Conservation (phyloP, 805 yeast species). For the Pichia sporocuriosa region DNA sequence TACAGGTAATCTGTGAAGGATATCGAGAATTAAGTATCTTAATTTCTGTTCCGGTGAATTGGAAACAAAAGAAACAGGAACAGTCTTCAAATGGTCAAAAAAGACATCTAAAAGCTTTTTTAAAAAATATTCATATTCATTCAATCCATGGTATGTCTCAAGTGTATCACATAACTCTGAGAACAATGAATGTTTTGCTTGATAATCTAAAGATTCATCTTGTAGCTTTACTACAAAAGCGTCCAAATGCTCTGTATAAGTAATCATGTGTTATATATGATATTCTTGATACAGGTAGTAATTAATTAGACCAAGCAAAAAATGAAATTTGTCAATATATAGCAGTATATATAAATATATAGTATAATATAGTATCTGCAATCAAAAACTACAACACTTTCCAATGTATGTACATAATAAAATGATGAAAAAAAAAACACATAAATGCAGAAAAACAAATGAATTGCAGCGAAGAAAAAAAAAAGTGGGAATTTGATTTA, state of each 20-base stretch:
- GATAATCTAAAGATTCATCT: constrained; percentile 49
- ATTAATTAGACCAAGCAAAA: no score
- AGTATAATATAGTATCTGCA: no score
- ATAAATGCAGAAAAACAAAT: no score
- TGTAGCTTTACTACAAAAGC: constrained; percentile 57
- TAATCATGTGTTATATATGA: no score
- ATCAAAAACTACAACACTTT: no score
- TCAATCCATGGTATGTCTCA: constrained; percentile 74
- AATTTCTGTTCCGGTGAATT: constrained; percentile 70
- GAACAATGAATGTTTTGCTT: constrained; percentile 58
- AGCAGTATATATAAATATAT: no score
- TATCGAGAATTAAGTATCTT: constrained; percentile 69
- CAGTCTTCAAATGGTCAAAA: constrained; percentile 51
- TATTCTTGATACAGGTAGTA: no score
- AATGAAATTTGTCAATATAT: no score
- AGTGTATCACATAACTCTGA: constrained; percentile 82
- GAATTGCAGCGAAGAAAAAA: constrained; percentile 1
- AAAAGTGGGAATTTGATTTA: constrained; percentile 20
- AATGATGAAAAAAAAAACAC: no score
- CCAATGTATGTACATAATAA: no score
- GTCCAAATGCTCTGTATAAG: constrained; percentile 53
- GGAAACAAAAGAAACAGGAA: constrained; percentile 66
- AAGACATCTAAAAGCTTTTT: constrained; percentile 65
- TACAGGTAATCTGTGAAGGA: constrained; percentile 73
- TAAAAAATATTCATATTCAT: constrained; percentile 75